These are phyloP conservation scores for Pseudozyma sp. DNA, from an alignment of 1,284 basidiomycete species.

Conservation along the genomic window DNA sequence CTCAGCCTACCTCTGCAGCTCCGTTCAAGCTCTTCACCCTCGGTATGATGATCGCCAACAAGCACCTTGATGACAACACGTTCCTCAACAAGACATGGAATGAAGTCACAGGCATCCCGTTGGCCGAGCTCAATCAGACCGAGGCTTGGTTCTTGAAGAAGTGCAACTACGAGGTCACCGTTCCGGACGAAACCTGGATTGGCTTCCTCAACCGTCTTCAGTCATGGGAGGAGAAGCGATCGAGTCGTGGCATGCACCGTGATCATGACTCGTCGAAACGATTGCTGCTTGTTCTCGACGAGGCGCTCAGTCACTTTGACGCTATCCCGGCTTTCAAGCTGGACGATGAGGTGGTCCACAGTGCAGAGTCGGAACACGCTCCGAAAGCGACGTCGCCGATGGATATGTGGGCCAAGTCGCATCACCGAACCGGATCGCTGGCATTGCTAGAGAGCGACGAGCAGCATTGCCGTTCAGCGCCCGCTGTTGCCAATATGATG, in stretches of 20 bases:
- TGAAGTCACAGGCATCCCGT: constrained; percentile 68
- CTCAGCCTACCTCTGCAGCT: constrained; percentile 60
- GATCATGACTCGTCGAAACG: constrained; percentile 51
- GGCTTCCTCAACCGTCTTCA: constrained; percentile 54
- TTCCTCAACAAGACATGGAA: constrained; percentile 69
- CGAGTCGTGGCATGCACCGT: constrained; percentile 36
- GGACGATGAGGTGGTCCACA: constrained; percentile 16
- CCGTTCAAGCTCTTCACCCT: constrained; percentile 66
- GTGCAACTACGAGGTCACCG: constrained; percentile 62
- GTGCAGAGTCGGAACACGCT: background rate
- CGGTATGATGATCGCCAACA: constrained; percentile 68
- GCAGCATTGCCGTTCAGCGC: constrained; percentile 57
- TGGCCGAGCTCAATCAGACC: constrained; percentile 64
- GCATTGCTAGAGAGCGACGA: constrained; percentile 26
- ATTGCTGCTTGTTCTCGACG: constrained; percentile 54
- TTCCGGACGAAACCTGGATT: constrained; percentile 63
- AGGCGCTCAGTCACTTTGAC: constrained; percentile 48
- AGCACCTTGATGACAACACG: constrained; percentile 68
- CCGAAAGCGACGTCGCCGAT: constrained; percentile 20
- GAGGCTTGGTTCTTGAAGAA: constrained; percentile 65
- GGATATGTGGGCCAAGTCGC: constrained; percentile 39
- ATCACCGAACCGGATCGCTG: constrained; percentile 26
- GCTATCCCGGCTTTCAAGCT: constrained; percentile 41
- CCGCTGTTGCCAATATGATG: constrained; percentile 26
- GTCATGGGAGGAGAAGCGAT: constrained; percentile 52